Base-by-base conservation (phyloP, 257 asterid genomes). In the Plantago elongata region DNA sequence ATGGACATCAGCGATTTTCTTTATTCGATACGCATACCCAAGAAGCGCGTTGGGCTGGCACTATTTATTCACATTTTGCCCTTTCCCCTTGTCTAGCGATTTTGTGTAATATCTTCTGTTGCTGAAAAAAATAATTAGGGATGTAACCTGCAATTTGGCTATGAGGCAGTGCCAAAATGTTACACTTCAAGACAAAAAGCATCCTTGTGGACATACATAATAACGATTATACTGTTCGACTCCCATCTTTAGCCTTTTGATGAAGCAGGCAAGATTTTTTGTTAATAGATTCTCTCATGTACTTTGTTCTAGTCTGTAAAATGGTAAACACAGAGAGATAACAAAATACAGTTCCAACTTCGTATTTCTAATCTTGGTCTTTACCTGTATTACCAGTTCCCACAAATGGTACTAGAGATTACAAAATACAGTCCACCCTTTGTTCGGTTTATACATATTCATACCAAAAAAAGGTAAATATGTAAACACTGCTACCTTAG, bases 71-170 rank as follows among this genome's bases (percentile, higher is more conserved):
- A 11, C 38, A 34, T 14, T 61, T 67, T 54, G 46, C 63, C 49
- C 45, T 13, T 51, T 62, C 46, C 60, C 17, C 55, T 64, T 65
- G 38, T 3, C 2, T 2, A 47, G 37, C 55, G 54, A 54, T 62
- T 75, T 65, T 70, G 40, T 68, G 77, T 61, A 63, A 49, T 60
- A 49, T 57, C 51, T 49, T 61, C 51, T 37, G 69, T 15, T 27
- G 38, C 56, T 63, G 62, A 56, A 70, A 70, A 63, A 66, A 70
- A 67, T 70, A 67, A 54, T 51, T 54, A 73, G 58, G 58, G 27
- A 22, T 64, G 62, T 60, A 60, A 58, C 27, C 38, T 37, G 14
- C 56, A 34, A 46, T 63, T 66, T 59, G 43, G 47, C 17, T 38
- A 13, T 14, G 48, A 45, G 13, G 30, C 54, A 30, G 52, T 10